Evolutionary conservation across 2,329 filamentous ascomycete genomes (phyloP), one percentile per base, ranked within the genome.

Genomic region (Ambrosiella xylebori): DNA sequence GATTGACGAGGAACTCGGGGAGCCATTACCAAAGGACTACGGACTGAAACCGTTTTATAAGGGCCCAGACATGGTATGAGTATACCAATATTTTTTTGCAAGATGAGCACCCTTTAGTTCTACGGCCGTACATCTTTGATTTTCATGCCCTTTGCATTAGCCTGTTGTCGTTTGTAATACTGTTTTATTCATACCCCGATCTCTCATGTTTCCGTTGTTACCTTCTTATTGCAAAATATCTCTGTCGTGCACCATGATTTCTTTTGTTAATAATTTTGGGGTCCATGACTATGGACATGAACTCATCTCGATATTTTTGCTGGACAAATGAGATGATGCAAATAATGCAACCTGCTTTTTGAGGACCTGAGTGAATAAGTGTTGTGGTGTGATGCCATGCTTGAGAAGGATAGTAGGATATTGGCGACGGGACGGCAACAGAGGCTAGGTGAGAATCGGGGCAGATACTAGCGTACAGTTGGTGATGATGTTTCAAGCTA

Each of bases 1-100:
- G n/a, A 59, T 70, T 17, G 65, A 69, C 27, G 67, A 70, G 39
- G 12, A 62, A 56, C 39, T 53, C 47, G 41, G 59, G 11, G 41
- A 47, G 40, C 59, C 59, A 13, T 49, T 57, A 15, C 50, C 58
- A 15, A 58, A 58, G 36, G 56, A 61, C 40, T 61, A 58, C 49
- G 52, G 56, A 2, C 12, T 61, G 19, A 58, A 54, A 41, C 54
- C 57, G 12, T 60, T 60, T 37, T 41, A 40, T 44, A 47, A 60
- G 49, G 51, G 44, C 5, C 17, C 27, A 35, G 35, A 38, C 3
- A 40, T 50, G 5, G 17, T 38, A 9, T 57, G 45, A 40, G 41
- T 15, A 15, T 13, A 17, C 13, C 3, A 8, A 47, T 13, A 3
- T 47, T 35, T 27, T n/a, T 4, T 37, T 19, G 3, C 13, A 7